Evolutionary conservation across 768 basidiomycete species (phyloP), one percentile per base, ranked within the genome.

Genomic region (Dentipellis fragilis): DNA sequence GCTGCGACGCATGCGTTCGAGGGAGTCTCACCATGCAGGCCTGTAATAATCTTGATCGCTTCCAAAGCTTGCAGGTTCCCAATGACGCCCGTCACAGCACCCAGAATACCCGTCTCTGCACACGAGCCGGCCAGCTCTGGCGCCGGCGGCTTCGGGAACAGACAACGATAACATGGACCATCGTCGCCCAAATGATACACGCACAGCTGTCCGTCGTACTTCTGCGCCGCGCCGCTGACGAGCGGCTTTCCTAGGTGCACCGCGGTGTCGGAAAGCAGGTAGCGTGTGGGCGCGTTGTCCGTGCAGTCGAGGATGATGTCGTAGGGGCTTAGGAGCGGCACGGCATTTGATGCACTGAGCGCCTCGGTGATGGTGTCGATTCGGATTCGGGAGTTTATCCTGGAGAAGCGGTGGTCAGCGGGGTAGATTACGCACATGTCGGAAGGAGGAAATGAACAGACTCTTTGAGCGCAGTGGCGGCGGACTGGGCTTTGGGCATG

Each of bases 141-240:
- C 4, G 81, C 76, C 1, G 93, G 83, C 1, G 92, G 83, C 52
- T 76, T 80, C 0, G 95, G 94, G 68, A 93, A 98, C 45, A 98
- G 69, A 67, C 96, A 98, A 14, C 96, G 80, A 69, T 95, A 97
- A 69, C 96, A 99, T 0, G 93, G 94, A 1, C 92, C 85, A 29
- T 79, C 70, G 17, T 72, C 68, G 6, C 77, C 81, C 4, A 84
- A 69, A 64, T 91, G 89, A 67, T 89, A 93, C 12, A 80, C 73
- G 63, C 81, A 85, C 5, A 93, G 75, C 66, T 92, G 90, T 0
- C 90, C 90, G 58, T 91, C 89, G 62, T 78, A 86, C 62, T 80
- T 80, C 65, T 90, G 90, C 0, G 96, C 96, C 1, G 94, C 96
- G 8, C 95, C 95, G 56, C 89, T 91, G 38, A 98, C 85, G 39